Conservation (phyloP, 225 moss, liverwort and hornwort species). For the Straminergon stramineum region DNA sequence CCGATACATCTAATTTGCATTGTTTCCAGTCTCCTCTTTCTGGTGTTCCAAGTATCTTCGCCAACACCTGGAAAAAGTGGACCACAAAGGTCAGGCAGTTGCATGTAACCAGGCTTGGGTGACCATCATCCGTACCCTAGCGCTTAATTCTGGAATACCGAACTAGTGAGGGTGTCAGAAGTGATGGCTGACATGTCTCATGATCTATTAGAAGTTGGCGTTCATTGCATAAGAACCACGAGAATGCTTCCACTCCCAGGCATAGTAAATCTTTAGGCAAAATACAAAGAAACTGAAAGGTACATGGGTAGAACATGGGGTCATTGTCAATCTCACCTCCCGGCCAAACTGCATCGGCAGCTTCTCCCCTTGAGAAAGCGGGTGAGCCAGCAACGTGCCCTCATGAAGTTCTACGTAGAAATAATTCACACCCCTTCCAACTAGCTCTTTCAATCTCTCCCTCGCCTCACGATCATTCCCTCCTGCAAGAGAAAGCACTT, state of each 20-base stretch:
- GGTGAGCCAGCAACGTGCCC: conserved; percentile 63
- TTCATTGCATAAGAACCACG: background rate
- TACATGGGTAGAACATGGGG: background rate
- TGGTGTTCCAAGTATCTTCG: conserved; percentile 63
- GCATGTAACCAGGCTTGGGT: background rate
- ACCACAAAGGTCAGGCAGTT: background rate
- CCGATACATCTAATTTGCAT: conserved; percentile 56
- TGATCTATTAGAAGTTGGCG: background rate
- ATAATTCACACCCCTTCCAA: conserved; percentile 61
- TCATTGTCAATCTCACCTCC: conserved; percentile 44
- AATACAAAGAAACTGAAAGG: background rate
- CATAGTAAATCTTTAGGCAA: background rate
- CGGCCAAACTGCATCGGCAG: conserved; percentile 98
- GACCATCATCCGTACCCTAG: background rate
- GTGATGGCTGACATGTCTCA: background rate
- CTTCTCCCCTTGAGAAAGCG: conserved; percentile 65
- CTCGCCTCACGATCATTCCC: conserved; percentile 24
- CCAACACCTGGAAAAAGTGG: conserved; percentile 54
- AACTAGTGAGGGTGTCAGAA: background rate
- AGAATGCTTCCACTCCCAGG: background rate
- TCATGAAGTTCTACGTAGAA: conserved; percentile 85
- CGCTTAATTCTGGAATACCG: background rate
- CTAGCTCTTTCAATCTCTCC: conserved; percentile 57
- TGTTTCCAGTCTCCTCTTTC: conserved; percentile 97
- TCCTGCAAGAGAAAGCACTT: conserved; percentile 28